Percentiles rank a stretch among this genome's conserved stretches.
These are phyloP conservation scores for Rosellinia necatrix DNA, from an alignment of 2,329 filamentous ascomycete genomes.

Conservation along the genomic window DNA sequence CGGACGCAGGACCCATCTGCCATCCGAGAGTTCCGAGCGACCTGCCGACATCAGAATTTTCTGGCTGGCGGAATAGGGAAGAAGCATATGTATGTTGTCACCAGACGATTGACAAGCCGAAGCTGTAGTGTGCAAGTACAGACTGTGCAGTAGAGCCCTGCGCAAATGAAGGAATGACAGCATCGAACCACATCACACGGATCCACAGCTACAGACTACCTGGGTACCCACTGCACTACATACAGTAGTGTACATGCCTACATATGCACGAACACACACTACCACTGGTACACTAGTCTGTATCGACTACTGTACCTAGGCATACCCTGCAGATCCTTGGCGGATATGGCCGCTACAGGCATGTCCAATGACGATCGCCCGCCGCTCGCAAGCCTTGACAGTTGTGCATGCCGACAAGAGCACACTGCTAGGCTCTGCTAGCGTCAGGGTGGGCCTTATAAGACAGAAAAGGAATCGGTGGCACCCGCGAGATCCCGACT, in stretches of 20 bases:
- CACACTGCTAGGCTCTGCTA: too few species aligned
- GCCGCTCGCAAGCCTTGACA: too few species aligned
- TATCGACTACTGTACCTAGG: too few species aligned
- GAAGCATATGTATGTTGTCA: constrained; percentile 14
- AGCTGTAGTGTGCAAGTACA: too few species aligned
- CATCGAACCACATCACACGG: constrained; percentile 28
- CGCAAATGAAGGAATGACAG: constrained; percentile 21
- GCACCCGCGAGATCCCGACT: background rate
- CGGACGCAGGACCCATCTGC: background rate
- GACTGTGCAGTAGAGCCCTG: too few species aligned
- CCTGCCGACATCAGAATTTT: constrained; percentile 1
- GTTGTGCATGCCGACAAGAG: too few species aligned
- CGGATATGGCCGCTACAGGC: constrained; percentile 18
- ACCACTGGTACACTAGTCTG: background rate
- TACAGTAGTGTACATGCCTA: too few species aligned
- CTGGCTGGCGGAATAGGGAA: constrained; percentile 8
- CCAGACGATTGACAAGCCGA: constrained; percentile 3
- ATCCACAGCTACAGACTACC: constrained; percentile 11
- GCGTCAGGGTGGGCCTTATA: too few species aligned
- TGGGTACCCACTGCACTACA: too few species aligned
- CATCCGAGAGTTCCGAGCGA: constrained; percentile 21
- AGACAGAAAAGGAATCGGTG: too few species aligned
- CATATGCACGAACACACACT: too few species aligned
- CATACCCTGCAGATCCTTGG: constrained; percentile 16
- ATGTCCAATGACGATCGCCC: constrained; percentile 10